phyloP scores from a whole-genome alignment of 371 early-diverging fungal species.

The Saksenaea vasiformis region DNA sequence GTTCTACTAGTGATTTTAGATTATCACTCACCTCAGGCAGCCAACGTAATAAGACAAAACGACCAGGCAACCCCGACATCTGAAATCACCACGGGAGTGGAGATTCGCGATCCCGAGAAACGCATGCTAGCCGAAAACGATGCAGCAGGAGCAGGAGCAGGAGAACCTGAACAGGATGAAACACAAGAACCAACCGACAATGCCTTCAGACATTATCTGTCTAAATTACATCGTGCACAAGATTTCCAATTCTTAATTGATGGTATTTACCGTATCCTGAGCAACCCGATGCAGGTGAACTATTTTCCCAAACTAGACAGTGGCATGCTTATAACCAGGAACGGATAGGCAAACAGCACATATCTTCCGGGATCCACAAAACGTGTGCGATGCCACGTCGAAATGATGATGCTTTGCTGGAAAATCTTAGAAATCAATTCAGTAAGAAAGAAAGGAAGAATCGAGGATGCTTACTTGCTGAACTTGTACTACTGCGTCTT shows the following conservation, averaged over 20 bases:
- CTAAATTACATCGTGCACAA: slow-evolving; percentile 74
- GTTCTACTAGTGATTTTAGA: slow-evolving; percentile 73
- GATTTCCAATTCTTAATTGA: slow-evolving; percentile 79
- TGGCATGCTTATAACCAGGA: neutral
- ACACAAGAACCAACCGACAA: slow-evolving; percentile 49
- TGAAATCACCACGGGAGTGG: slow-evolving; percentile 16
- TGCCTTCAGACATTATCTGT: slow-evolving; percentile 71
- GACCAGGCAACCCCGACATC: slow-evolving; percentile 13
- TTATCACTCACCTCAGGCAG: slow-evolving; percentile 53
- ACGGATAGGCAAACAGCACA: slow-evolving; percentile 63
- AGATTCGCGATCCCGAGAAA: slow-evolving; percentile 25
- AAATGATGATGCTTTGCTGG: slow-evolving; percentile 87
- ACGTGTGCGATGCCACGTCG: slow-evolving; percentile 65
- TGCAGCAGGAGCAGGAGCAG: slow-evolving; percentile 14
- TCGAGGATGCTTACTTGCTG: neutral
- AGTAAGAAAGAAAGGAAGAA: slow-evolving; percentile 35
- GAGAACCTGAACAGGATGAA: neutral
- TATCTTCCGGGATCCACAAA: slow-evolving; percentile 82
- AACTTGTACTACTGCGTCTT: neutral
- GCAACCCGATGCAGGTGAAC: slow-evolving; percentile 74
- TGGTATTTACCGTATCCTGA: slow-evolving; percentile 75
- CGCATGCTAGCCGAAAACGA: slow-evolving; percentile 20
- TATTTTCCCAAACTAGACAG: neutral
- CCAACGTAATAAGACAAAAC: slow-evolving; percentile 19
- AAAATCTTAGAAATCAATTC: slow-evolving; percentile 75